phyloP scores from a whole-genome alignment of 1,139 yeast genomes.

The Kodamaea sp. region DNA sequence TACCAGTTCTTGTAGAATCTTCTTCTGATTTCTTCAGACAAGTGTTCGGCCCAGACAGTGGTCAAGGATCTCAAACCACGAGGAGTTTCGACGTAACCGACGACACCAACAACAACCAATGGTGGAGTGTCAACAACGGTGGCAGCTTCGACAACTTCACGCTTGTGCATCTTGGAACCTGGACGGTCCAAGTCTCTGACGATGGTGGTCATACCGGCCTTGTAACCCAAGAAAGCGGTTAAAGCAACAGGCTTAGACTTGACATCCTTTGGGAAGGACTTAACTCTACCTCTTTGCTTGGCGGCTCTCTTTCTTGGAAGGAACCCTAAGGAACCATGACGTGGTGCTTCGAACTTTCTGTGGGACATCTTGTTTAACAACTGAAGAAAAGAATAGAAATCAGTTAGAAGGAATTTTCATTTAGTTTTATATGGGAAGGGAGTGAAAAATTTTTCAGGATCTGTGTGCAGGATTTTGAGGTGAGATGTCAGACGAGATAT shows the following conservation, averaged over 20 bases:
- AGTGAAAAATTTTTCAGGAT: constrained; percentile 19
- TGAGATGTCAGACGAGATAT: no score
- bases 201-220: constrained; percentile 99
- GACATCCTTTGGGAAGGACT: constrained; percentile 99
- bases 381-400: constrained; percentile 16
- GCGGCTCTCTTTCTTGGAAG: constrained; percentile 99
- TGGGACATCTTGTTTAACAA: constrained; percentile 75
- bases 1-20: constrained; percentile 99
- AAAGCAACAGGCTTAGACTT: constrained; percentile 97
- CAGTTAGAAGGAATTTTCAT: constrained; percentile 11
- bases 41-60: constrained; percentile 99
- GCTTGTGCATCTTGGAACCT: constrained; percentile 99
- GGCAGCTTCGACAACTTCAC: constrained; percentile 99
- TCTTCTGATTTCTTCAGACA: constrained; percentile 98
- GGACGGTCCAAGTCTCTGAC: constrained; percentile 99
- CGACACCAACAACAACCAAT: constrained; percentile 98
- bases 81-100: constrained; percentile 99
- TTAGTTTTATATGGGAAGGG: constrained; percentile 6
- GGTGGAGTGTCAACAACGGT: constrained; percentile 99
- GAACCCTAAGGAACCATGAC: constrained; percentile 99
- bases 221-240: constrained; percentile 99
- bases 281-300: constrained; percentile 97
- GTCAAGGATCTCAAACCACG: constrained; percentile 99
- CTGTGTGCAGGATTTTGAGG: no score
- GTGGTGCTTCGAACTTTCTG: constrained; percentile 99